A percentile compares a stretch with the other conserved stretches of the same genome.
Evolutionary conservation across 306 rosid species (phyloP).

Genomic region (Prunus persica): Prunus_persica_NCBIv2 NC_034010.1:22525501-22526000

Average conservation of each 20-base stretch:
- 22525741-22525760: no score
- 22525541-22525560: slow-evolving; percentile 75
- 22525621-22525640: slow-evolving; percentile 91
- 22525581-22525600: slow-evolving; percentile 77
- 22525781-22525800: no score
- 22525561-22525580: slow-evolving; percentile 91
- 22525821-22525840: neutral
- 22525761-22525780: no score
- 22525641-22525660: slow-evolving; percentile 77
- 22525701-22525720: neutral
- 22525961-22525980: neutral
- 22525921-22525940: neutral
- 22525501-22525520: neutral
- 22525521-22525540: slow-evolving; percentile 19
- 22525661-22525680: neutral
- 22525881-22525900: neutral
- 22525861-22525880: neutral
- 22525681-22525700: neutral
- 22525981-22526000: neutral
- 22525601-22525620: slow-evolving; percentile 86
- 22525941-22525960: neutral
- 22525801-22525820: no score
- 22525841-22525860: neutral
- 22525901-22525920: neutral
- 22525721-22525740: neutral